Base-by-base conservation (phyloP, 371 early-diverging fungal genomes). In the Globomyces sp. region DNA sequence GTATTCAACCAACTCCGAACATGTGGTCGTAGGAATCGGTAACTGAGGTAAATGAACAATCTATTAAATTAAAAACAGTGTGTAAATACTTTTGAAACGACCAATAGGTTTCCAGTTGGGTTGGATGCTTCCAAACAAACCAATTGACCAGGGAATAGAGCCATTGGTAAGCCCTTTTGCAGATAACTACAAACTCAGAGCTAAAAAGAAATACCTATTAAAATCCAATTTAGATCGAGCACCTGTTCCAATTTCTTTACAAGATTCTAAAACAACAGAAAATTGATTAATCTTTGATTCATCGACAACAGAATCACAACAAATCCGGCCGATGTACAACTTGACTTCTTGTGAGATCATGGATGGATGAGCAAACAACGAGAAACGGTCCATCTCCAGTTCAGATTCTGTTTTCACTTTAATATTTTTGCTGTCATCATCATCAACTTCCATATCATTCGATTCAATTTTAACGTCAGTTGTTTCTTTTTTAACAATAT, bases 191-290 rank as follows among this genome's bases (percentile, higher is more conserved):
- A 24, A 24, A 24, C 0, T 24, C 24, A 24, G 24, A 24, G 24
- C 24, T 0, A 24, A 24, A 24, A 24, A 24, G 24, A 24, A 40
- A n/a, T 66, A 13, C 37, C 79, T 71, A 8, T 69, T 66, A 11
- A 93, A 64, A 57, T 86, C 82, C 48, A 94, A 70, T 34, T 71
- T 76, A 0, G 91, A 82, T n/a, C 92, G 85, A 13, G 74, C 72
- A 0, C 93, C 92, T 68, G 81, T 81, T 5, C 93, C 92, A 13
- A 89, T 70, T 8, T 76, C 76, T 10, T 89, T 78, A 4, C 90
- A 91, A 6, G 91, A 78, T 68, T 94, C 93, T n/a, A 94, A 73
- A 13, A 89, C 64, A 2, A 92, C 76, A 1, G 91, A 89, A 11
- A 85, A 79, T 6, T 80, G 79, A 53, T 90, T 89, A 8, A 93